Base-by-base conservation (phyloP, 768 basidiomycete genomes). In the Tulasnella sp. region DNA sequence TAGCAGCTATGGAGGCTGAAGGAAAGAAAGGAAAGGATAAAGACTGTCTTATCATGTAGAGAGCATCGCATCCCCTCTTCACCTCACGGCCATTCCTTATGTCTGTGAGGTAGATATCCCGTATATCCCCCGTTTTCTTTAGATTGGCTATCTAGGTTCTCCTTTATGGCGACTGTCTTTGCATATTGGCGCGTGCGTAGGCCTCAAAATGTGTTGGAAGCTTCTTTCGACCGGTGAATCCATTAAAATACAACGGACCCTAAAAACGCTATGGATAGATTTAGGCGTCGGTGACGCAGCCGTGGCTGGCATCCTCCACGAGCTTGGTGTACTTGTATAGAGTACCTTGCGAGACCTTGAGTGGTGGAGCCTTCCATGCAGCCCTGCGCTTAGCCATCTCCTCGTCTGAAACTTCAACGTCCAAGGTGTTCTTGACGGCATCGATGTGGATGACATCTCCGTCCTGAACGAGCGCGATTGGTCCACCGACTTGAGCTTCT, bases 401-500 rank as follows among this genome's bases (percentile, higher is more conserved):
- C 83, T 93, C 93, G 22, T 91, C 89, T 0, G 94, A 87, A 37
- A 99, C 92, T 12, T 90, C 89, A 40, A 96, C 87, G 84, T 95
- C 90, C 83, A 98, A 91, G 60, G 91, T 91, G 86, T 98, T 98
- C 83, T 92, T 90, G 54, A 94, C 90, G 14, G 97, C 96, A 84
- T 98, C 95, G 77, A 98, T 94, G 50, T 92, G 90, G 84, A 97
- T 95, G 78, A 90, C 86, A 85, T 98, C 96, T 28, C 96, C 96
- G 85, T 97, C 95, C 82, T 90, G 88, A 22, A 97, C 94, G 69
- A 97, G 91, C 31, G 94, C 96, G 84, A 98, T 96, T 11, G 95
- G 95, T 1, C 97, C 97, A 76, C 96, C 96, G 46, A 94, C 93
- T 84, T 97, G 95, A 8, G 96, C 96, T 85, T 98, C 97, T 46